A percentile compares a stretch with the other conserved stretches of the same genome.
Conservation (phyloP, 495 filamentous ascomycete species). For the Umbilicaria muhlenbergii region DNA sequence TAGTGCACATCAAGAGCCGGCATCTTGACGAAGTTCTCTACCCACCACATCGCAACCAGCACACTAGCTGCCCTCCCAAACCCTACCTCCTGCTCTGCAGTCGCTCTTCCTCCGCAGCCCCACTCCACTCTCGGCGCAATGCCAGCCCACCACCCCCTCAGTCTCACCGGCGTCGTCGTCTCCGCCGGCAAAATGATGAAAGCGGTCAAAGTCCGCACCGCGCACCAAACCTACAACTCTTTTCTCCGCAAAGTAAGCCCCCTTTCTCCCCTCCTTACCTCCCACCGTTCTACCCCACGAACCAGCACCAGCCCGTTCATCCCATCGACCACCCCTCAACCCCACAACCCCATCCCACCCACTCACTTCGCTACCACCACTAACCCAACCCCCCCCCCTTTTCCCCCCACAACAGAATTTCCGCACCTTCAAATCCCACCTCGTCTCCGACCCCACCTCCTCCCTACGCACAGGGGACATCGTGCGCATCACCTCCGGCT, state of each 20-base stretch:
- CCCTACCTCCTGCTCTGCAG: too few species aligned
- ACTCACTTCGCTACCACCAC: neutral
- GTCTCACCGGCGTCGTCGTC: constrained; percentile 41
- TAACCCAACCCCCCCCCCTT: neutral
- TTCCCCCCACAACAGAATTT: constrained; percentile 21
- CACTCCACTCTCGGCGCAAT: neutral
- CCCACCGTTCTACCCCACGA: neutral
- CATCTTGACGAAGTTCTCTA: too few species aligned
- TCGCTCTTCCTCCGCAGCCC: too few species aligned
- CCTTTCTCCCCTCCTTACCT: neutral
- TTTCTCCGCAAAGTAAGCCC: constrained; percentile 35
- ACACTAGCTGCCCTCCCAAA: too few species aligned
- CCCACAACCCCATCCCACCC: neutral
- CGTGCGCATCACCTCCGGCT: constrained; percentile 41
- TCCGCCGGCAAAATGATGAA: constrained; percentile 54
- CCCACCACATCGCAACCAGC: too few species aligned
- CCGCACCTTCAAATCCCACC: constrained; percentile 17
- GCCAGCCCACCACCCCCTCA: constrained; percentile 1
- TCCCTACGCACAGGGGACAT: constrained; percentile 53
- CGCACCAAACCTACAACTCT: constrained; percentile 13
- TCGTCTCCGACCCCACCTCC: constrained; percentile 56
- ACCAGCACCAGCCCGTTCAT: neutral
- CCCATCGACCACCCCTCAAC: neutral
- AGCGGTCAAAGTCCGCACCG: constrained; percentile 47
- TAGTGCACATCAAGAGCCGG: too few species aligned